These are phyloP conservation scores for Zygosaccharomyces pseudobailii DNA, from an alignment of 1,139 yeast genomes.

Conservation along the genomic window DNA sequence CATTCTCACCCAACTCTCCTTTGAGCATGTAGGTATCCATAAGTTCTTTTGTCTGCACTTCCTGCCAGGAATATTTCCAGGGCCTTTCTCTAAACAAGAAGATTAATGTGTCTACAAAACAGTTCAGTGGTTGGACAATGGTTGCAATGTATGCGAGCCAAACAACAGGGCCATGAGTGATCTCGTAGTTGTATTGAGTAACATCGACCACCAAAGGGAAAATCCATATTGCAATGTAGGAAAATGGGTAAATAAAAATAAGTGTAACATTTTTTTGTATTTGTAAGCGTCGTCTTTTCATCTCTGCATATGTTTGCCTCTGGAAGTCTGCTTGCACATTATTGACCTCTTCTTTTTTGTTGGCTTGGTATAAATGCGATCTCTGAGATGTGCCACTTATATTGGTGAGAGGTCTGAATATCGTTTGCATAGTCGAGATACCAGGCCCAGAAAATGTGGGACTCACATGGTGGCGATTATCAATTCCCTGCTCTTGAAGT, in stretches of 20 bases:
- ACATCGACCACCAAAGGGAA: conserved; percentile 73
- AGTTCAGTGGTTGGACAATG: conserved; percentile 75
- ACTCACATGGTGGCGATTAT: not conserved
- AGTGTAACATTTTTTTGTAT: conserved; percentile 76
- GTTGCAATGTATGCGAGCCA: conserved; percentile 69
- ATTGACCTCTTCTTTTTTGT: conserved; percentile 4
- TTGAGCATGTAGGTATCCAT: conserved; percentile 22
- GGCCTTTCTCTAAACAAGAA: conserved; percentile 76
- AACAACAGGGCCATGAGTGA: conserved; percentile 46
- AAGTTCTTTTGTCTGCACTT: conserved; percentile 23
- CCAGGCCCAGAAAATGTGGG: not conserved
- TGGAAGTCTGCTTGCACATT: conserved; percentile 44
- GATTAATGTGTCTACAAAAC: conserved; percentile 71
- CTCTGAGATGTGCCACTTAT: not conserved
- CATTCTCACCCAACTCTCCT: conserved; percentile 28
- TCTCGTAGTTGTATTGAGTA: conserved; percentile 51
- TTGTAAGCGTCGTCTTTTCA: conserved; percentile 55
- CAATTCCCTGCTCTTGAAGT: not conserved
- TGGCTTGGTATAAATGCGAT: not conserved
- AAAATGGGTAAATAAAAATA: conserved; percentile 78
- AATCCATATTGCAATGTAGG: conserved; percentile 74
- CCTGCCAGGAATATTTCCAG: conserved; percentile 45
- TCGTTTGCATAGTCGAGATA: not conserved
- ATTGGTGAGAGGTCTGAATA: not conserved
- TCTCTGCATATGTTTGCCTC: conserved; percentile 53